A percentile compares a stretch with the other conserved stretches of the same genome.
These are phyloP conservation scores for Selenicereus undatus DNA, from an alignment of 148 eudicot species.

Conservation along the genomic window DNA sequence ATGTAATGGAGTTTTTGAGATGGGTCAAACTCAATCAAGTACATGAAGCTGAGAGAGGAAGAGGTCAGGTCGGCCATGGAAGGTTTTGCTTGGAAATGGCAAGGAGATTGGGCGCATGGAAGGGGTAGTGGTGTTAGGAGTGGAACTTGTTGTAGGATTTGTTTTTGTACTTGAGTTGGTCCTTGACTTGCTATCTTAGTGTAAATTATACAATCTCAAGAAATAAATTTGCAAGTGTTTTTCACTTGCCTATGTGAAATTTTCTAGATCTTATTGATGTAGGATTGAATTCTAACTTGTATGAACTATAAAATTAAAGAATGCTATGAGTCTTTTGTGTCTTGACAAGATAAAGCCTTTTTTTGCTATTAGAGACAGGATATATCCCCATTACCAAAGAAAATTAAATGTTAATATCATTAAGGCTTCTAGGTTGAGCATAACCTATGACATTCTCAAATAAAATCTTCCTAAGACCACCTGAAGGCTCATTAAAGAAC, in stretches of 20 bases:
- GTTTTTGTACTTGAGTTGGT: conserved; percentile 10
- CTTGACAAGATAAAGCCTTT: no score
- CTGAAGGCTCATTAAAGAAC: no score
- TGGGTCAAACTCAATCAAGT: conserved; percentile 43
- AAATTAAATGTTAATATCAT: no score
- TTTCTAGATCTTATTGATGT: not conserved
- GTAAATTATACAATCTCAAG: not conserved
- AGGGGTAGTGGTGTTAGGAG: conserved; percentile 1
- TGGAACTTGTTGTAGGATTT: not conserved
- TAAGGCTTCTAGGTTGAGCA: no score
- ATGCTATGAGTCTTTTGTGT: no score
- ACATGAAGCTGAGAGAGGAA: conserved; percentile 46
- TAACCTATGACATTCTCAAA: no score
- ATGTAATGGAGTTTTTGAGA: conserved; percentile 53
- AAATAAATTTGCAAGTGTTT: not conserved
- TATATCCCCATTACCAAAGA: no score
- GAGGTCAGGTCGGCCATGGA: conserved; percentile 56
- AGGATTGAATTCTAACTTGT: not conserved
- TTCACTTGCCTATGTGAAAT: not conserved
- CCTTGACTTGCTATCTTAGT: not conserved
- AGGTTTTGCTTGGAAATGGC: conserved; percentile 69
- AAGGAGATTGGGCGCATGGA: conserved; percentile 39
- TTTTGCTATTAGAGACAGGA: no score
- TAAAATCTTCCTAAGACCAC: no score
- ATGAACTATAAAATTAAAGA: no score